phyloP scores from a whole-genome alignment of 352 stramenopile genomes.

The Pythium rishiriense region DNA sequence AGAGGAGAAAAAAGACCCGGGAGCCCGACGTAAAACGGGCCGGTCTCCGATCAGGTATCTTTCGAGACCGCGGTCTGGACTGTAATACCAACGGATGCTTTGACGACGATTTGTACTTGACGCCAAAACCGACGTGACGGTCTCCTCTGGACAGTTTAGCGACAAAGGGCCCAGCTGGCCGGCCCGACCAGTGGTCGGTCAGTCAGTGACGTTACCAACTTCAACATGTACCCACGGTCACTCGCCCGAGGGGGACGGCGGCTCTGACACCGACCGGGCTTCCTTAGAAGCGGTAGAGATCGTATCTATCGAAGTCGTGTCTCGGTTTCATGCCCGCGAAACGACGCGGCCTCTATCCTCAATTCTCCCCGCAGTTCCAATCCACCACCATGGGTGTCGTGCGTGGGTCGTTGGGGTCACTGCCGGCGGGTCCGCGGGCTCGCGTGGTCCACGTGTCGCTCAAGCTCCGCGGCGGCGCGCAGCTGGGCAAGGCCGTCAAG shows the following conservation, averaged over 20 bases:
- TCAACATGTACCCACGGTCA: not conserved
- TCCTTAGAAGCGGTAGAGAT: not conserved
- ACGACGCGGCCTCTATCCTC: not conserved
- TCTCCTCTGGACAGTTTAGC: no score
- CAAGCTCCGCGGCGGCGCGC: conserved; percentile 60
- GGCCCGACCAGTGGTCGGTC: no score
- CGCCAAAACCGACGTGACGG: no score
- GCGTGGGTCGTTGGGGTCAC: not conserved
- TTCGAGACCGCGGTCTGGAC: no score
- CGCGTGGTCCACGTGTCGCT: conserved; percentile 31
- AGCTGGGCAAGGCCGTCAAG: conserved; percentile 80
- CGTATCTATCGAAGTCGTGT: not conserved
- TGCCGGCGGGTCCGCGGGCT: not conserved
- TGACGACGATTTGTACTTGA: no score
- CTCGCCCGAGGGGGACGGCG: not conserved
- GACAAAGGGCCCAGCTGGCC: no score
- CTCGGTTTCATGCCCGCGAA: not conserved
- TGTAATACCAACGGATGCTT: no score
- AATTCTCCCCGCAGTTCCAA: not conserved
- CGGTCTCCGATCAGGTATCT: not conserved
- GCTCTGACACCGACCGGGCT: not conserved
- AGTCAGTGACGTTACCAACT: no score
- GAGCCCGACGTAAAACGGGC: not conserved
- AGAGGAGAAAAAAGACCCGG: not conserved
- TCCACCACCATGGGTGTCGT: conserved; percentile 5